Percentiles rank a stretch among this genome's conserved stretches.
Conservation (phyloP, 805 yeast species). For the Tetrapisispora phaffii region DNA sequence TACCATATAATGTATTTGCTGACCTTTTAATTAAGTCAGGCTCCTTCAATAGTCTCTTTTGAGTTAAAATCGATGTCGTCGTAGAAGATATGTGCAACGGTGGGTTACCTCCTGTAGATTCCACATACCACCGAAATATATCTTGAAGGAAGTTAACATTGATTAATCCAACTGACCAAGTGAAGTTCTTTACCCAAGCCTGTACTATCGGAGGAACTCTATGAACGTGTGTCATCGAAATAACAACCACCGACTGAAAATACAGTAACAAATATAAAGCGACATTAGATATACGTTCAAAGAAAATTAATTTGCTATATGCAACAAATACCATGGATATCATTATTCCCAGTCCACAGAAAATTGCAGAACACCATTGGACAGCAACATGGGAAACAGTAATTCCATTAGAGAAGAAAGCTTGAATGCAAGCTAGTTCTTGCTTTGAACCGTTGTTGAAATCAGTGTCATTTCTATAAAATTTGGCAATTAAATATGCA, state of each 20-base stretch:
- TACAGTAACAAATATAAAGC: slow-evolving; percentile 75
- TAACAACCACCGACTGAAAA: slow-evolving; percentile 80
- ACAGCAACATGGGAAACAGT: slow-evolving; percentile 73
- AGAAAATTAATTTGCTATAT: slow-evolving; percentile 81
- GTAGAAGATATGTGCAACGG: slow-evolving; percentile 52
- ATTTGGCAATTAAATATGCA: slow-evolving; percentile 55
- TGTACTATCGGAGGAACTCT: slow-evolving; percentile 86
- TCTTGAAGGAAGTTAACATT: slow-evolving; percentile 72
- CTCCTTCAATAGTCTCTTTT: slow-evolving; percentile 26
- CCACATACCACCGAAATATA: slow-evolving; percentile 75
- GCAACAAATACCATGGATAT: slow-evolving; percentile 75
- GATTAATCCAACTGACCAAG: slow-evolving; percentile 92
- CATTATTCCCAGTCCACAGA: slow-evolving; percentile 80
- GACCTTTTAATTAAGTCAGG: slow-evolving; percentile 29
- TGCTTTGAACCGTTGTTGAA: slow-evolving; percentile 5
- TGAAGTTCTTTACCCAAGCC: slow-evolving; percentile 85
- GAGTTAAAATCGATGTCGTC: slow-evolving; percentile 62
- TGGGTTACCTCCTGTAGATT: slow-evolving; percentile 84
- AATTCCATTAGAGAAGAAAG: slow-evolving; percentile 64
- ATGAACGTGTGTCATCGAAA: slow-evolving; percentile 77
- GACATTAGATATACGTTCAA: slow-evolving; percentile 80
- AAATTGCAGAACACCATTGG: slow-evolving; percentile 88
- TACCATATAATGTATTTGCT: slow-evolving; percentile 37
- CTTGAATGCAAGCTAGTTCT: slow-evolving; percentile 63
- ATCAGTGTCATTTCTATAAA: slow-evolving; percentile 34